Percentiles rank a stretch among this genome's conserved stretches.
Conservation (phyloP, 2,329 filamentous ascomycete genomes). For the Aureobasidium sp. region DNA sequence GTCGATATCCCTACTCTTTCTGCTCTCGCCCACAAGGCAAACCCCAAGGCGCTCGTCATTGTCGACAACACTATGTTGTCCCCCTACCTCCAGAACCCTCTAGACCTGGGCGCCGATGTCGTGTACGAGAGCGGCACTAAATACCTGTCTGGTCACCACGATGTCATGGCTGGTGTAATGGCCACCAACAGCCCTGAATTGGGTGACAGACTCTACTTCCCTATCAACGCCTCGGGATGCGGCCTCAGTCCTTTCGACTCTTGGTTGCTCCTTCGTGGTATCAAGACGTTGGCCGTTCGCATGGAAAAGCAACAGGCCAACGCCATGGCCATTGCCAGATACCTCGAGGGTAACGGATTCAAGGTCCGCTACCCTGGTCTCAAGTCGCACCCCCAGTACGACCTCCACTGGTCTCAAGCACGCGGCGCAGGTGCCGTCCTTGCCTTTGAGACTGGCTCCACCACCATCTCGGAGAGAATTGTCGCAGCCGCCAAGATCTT, state of each 20-base stretch:
- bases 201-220: constrained; percentile 88
- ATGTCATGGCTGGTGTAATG: constrained; percentile 97
- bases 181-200: constrained; percentile 76
- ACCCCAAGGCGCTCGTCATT: constrained; percentile 70
- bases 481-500: constrained; percentile 88
- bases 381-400: constrained; percentile 92
- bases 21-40: constrained; percentile 64
- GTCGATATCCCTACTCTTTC: constrained; percentile 83
- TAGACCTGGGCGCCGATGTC: constrained; percentile 93
- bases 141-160: constrained; percentile 95
- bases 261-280: constrained; percentile 86
- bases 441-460: constrained; percentile 90
- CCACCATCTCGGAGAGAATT: constrained; percentile 76
- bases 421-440: constrained; percentile 89
- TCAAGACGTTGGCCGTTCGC: constrained; percentile 93
- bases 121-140: constrained; percentile 98
- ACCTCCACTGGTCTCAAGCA: constrained; percentile 91
- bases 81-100: constrained; percentile 84
- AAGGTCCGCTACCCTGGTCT: constrained; percentile 90
- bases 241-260: constrained; percentile 92
- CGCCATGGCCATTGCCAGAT: constrained; percentile 82
- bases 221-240: constrained; percentile 93
- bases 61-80: constrained; percentile 99
- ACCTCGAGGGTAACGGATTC: constrained; percentile 86
- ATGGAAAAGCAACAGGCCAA: constrained; percentile 99